These are phyloP conservation scores for Heterobasidion irregulare DNA, from an alignment of 1,284 basidiomycete genomes.

Conservation along the genomic window DNA sequence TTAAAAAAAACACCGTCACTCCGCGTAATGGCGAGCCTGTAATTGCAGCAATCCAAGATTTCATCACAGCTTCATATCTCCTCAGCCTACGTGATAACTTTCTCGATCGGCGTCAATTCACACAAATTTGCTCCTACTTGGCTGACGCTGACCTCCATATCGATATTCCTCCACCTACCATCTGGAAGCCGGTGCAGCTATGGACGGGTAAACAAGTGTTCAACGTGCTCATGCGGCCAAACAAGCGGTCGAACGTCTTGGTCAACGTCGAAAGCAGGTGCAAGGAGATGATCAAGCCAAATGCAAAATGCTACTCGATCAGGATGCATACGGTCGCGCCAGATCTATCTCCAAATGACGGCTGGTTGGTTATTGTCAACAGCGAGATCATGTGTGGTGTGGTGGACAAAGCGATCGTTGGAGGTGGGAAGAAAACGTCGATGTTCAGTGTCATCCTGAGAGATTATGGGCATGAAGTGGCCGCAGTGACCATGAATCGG, in stretches of 20 bases:
- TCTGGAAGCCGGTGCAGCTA: constrained; percentile 87
- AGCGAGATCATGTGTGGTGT: constrained; percentile 99
- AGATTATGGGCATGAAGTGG: constrained; percentile 94
- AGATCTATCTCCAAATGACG: constrained; percentile 96
- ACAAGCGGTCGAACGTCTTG: constrained; percentile 72
- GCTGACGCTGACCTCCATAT: constrained; percentile 89
- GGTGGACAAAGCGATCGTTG: constrained; percentile 98
- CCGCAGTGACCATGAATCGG: constrained; percentile 93
- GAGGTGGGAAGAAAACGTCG: constrained; percentile 98
- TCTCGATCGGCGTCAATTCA: constrained; percentile 91
- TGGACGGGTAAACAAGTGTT: constrained; percentile 99
- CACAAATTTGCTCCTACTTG: constrained; percentile 94
- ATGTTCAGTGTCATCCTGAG: constrained; percentile 97
- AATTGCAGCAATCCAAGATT: constrained; percentile 96
- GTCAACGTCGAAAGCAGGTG: constrained; percentile 98
- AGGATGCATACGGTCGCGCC: constrained; percentile 51
- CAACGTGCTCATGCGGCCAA: constrained; percentile 94
- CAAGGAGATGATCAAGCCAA: constrained; percentile 85
- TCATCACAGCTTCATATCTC: constrained; percentile 95
- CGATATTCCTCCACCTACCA: constrained; percentile 91
- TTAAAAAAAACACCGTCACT: constrained; percentile 96
- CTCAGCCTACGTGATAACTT: constrained; percentile 93
- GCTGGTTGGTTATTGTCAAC: constrained; percentile 96
- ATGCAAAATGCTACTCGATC: constrained; percentile 46
- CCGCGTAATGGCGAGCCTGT: constrained; percentile 97